Conservation (phyloP, 2,329 filamentous ascomycete species). For the Claviceps sp. region DNA sequence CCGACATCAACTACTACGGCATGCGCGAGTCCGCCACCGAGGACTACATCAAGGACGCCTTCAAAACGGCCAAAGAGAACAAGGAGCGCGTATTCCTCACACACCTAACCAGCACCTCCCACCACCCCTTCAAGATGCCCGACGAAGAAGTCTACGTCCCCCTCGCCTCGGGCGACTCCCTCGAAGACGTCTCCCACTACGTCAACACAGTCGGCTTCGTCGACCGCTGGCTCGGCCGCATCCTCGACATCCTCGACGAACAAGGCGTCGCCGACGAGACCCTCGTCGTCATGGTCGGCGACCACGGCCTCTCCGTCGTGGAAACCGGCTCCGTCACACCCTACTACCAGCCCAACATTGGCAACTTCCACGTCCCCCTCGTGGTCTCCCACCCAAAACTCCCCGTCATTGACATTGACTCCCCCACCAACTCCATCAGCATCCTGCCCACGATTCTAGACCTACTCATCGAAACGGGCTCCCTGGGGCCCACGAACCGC, state of each 20-base stretch:
- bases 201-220: slow-evolving; percentile 19
- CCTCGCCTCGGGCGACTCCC: slow-evolving; percentile 12
- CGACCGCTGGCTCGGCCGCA: slow-evolving; percentile 19
- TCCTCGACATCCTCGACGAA: slow-evolving; percentile 18
- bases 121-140: slow-evolving; percentile 21
- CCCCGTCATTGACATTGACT: slow-evolving; percentile 18
- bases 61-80: slow-evolving; percentile 15
- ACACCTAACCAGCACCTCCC: slow-evolving; percentile 23
- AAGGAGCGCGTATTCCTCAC: slow-evolving; percentile 21
- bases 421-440: slow-evolving; percentile 18
- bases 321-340: slow-evolving; percentile 19
- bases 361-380: slow-evolving; percentile 21
- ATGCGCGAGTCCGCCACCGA: slow-evolving; percentile 19
- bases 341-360: slow-evolving; percentile 20
- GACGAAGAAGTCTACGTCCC: slow-evolving; percentile 15
- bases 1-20: slow-evolving; percentile 23
- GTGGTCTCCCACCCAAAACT: slow-evolving; percentile 21
- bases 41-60: slow-evolving; percentile 20
- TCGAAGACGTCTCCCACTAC: slow-evolving; percentile 19
- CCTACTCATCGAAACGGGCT: slow-evolving; percentile 20
- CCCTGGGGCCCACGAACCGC: slow-evolving; percentile 14
- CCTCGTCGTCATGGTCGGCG: slow-evolving; percentile 18
- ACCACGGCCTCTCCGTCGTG: slow-evolving; percentile 20
- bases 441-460: slow-evolving; percentile 23
- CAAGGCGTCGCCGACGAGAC: slow-evolving; percentile 19